Conservation (phyloP, 495 filamentous ascomycete species). For the Xylaria castorea region DNA sequence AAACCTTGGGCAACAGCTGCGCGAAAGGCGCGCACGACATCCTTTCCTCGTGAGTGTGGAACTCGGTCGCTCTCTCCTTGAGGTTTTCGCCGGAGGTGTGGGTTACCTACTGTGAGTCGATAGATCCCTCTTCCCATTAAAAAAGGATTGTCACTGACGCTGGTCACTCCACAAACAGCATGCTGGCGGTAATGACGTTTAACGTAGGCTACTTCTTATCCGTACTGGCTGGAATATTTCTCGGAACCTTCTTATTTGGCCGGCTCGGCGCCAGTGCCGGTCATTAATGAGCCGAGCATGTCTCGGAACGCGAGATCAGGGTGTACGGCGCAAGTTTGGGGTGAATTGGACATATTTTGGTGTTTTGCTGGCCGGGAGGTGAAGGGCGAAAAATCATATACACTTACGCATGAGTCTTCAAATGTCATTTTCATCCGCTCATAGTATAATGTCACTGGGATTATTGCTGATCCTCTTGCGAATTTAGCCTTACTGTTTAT, state of each 20-base stretch:
- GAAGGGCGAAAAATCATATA: too few relatives aligned
- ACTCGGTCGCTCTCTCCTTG: slow-evolving; percentile 46
- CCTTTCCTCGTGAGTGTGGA: slow-evolving; percentile 36
- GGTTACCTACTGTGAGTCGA: slow-evolving; percentile 77
- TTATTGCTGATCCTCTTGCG: too few relatives aligned
- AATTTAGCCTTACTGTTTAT: too few relatives aligned
- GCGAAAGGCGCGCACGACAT: slow-evolving; percentile 30
- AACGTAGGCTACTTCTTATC: slow-evolving; percentile 88
- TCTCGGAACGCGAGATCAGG: slow-evolving; percentile 1
- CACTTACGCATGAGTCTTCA: too few relatives aligned
- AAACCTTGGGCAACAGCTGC: slow-evolving; percentile 1
- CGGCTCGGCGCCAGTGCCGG: slow-evolving; percentile 52
- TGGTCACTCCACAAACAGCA: slow-evolving; percentile 55
- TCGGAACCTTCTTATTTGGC: slow-evolving; percentile 75
- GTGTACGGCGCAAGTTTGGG: not conserved
- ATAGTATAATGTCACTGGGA: too few relatives aligned
- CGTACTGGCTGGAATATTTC: slow-evolving; percentile 73
- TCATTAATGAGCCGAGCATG: slow-evolving; percentile 22
- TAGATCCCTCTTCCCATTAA: not conserved
- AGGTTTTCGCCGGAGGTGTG: slow-evolving; percentile 66
- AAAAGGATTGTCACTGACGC: slow-evolving; percentile 19
- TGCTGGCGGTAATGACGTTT: slow-evolving; percentile 89
- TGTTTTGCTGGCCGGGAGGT: too few relatives aligned
- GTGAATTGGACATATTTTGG: too few relatives aligned
- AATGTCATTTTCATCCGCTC: too few relatives aligned